phyloP scores from a whole-genome alignment of 805 yeast genomes.

The Cyberlindnera maclurae region DNA sequence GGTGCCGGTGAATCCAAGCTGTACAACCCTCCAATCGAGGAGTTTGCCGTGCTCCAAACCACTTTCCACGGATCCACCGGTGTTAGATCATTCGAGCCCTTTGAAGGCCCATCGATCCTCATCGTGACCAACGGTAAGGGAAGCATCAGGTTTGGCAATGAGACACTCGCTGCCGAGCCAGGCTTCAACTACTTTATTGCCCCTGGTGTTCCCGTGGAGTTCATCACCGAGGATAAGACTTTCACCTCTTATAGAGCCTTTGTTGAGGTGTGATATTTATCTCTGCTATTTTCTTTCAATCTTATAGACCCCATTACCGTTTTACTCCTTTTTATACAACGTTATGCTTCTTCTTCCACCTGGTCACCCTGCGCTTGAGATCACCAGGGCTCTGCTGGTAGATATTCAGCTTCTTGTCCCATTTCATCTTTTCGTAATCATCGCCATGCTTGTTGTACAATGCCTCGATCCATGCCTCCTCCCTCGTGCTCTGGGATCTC shows the following conservation, averaged over 20 bases:
- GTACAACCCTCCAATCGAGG: slow-evolving; percentile 95
- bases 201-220: slow-evolving; percentile 60
- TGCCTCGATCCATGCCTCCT: slow-evolving; percentile 59
- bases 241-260: slow-evolving; percentile 89
- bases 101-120: slow-evolving; percentile 84
- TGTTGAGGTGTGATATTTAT: slow-evolving; percentile 43
- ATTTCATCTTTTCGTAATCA: slow-evolving; percentile 81
- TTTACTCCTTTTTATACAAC: slow-evolving; percentile 3
- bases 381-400: slow-evolving; percentile 85
- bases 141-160: slow-evolving; percentile 34
- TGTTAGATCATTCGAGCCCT: slow-evolving; percentile 47
- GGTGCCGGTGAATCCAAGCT: slow-evolving; percentile 64
- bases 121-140: slow-evolving; percentile 84
- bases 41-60: slow-evolving; percentile 88
- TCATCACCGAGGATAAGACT: slow-evolving; percentile 42
- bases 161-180: slow-evolving; percentile 43
- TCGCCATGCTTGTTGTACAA: slow-evolving; percentile 79
- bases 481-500: slow-evolving; percentile 62
- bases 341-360: slow-evolving; percentile 53
- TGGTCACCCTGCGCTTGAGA: slow-evolving; percentile 58
- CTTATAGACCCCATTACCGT: background rate
- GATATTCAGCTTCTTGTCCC: slow-evolving; percentile 81
- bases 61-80: slow-evolving; percentile 46
- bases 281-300: background rate
- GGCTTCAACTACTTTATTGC: slow-evolving; percentile 86